Conservation (phyloP, 176 grass and related monocot species). For the Luzula sylvatica region DNA sequence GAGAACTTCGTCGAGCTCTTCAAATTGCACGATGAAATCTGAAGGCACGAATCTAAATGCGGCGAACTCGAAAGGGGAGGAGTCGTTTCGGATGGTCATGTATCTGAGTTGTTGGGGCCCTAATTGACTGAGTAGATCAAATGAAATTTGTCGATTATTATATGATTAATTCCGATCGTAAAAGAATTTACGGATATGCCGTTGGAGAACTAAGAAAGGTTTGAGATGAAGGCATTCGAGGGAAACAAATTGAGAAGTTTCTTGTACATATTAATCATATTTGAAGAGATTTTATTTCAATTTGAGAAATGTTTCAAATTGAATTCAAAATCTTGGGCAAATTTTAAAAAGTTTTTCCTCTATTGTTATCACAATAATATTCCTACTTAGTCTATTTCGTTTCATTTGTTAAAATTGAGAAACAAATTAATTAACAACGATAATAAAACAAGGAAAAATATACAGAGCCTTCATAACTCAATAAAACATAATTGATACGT, state of each 20-base stretch:
- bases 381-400: no score
- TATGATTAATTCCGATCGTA: background rate
- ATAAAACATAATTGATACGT: no score
- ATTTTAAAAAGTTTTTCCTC: no score
- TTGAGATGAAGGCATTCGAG: background rate
- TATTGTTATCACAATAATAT: no score
- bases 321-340: background rate
- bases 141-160: constrained; percentile 1
- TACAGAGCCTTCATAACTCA: no score
- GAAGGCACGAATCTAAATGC: background rate
- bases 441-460: no score
- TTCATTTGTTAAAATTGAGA: no score
- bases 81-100: constrained; percentile 67
- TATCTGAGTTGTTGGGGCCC: constrained; percentile 78
- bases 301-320: background rate
- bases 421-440: no score
- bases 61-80: constrained; percentile 15
- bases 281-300: background rate
- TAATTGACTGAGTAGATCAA: constrained; percentile 28
- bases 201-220: background rate
- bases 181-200: no score
- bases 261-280: no score
- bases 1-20: background rate
- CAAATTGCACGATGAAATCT: background rate
- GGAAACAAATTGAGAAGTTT: background rate